These are phyloP conservation scores for Kregervanrija pseudodelftensis DNA, from an alignment of 805 yeast species.

Conservation along the genomic window DNA sequence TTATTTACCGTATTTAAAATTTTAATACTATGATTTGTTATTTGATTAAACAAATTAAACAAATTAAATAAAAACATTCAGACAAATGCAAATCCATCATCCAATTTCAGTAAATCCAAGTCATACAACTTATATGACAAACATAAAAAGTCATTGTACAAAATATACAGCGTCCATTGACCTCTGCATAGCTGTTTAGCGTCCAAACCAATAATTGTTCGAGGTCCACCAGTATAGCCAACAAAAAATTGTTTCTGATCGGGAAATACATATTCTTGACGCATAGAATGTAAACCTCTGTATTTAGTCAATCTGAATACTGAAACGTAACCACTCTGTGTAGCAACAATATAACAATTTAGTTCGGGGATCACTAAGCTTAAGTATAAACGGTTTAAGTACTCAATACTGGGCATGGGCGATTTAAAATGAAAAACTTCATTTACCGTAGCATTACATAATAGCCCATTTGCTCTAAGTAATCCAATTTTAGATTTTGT, in stretches of 20 bases:
- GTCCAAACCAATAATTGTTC: no score
- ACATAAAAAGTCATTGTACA: no score
- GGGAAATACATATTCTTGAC: slow-evolving; percentile 39
- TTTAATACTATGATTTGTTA: no score
- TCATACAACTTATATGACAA: no score
- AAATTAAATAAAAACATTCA: no score
- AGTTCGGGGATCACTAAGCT: slow-evolving; percentile 31
- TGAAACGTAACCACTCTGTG: slow-evolving; percentile 38
- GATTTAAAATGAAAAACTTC: slow-evolving; percentile 32
- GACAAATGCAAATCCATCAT: no score
- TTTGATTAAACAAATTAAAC: no score
- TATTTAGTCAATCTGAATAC: slow-evolving; percentile 35
- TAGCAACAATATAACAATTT: slow-evolving; percentile 33
- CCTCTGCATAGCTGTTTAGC: no score
- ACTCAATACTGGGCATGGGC: slow-evolving; percentile 28
- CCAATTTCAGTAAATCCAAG: no score
- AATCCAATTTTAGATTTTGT: slow-evolving; percentile 39
- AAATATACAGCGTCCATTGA: no score
- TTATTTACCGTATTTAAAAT: no score
- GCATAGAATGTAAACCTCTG: slow-evolving; percentile 34
- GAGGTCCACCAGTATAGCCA: no score
- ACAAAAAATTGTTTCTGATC: background rate
- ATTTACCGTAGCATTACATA: slow-evolving; percentile 41
- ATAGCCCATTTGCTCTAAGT: slow-evolving; percentile 36
- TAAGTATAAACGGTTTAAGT: slow-evolving; percentile 25